Conservation (phyloP, 225 moss, liverwort and hornwort species). For the Polytrichum formosum region DNA sequence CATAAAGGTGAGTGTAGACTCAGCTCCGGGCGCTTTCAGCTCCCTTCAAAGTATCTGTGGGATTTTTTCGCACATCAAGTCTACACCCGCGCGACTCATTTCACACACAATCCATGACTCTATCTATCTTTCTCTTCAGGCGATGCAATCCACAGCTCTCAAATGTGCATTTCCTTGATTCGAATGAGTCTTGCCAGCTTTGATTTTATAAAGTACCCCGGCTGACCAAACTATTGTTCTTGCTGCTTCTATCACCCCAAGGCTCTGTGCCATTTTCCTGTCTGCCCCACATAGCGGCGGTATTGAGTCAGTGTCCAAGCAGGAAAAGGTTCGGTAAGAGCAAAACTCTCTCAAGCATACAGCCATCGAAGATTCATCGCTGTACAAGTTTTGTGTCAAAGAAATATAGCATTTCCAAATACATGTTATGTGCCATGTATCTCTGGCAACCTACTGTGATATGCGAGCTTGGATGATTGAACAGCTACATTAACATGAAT, state of each 20-base stretch:
- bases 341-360: no score
- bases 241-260: slow-evolving; percentile 1
- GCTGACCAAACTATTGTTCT: neutral
- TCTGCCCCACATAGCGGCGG: no score
- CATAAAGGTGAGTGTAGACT: slow-evolving; percentile 16
- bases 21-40: no score
- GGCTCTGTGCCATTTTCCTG: slow-evolving; percentile 29
- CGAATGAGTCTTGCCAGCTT: slow-evolving; percentile 19
- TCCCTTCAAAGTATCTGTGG: neutral
- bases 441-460: no score
- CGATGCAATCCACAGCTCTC: slow-evolving; percentile 31
- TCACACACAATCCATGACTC: slow-evolving; percentile 14
- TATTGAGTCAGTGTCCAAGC: no score
- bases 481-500: no score
- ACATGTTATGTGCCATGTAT: no score
- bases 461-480: no score
- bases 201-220: neutral
- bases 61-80: neutral
- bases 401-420: no score
- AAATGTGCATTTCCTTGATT: slow-evolving; percentile 32
- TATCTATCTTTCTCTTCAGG: slow-evolving; percentile 9
- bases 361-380: no score
- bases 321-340: no score
- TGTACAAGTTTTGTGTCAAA: no score
- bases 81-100: neutral